Conservation (phyloP, 441 rosid genomes). For the Eruca vesicaria region DNA sequence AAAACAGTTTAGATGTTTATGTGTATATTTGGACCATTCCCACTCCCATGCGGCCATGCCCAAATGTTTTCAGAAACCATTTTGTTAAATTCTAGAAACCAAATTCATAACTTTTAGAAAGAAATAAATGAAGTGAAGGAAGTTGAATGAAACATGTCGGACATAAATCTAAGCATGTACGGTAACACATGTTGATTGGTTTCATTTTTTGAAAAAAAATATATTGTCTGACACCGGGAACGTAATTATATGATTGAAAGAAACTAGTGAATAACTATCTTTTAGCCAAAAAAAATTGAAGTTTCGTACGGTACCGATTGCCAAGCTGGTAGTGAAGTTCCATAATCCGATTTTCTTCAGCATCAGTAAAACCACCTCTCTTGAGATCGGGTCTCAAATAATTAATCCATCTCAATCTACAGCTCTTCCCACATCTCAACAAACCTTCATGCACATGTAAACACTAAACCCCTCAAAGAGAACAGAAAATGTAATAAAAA, state of each 20-base stretch:
- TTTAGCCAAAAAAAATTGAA: neutral
- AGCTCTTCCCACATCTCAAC: constrained; percentile 87
- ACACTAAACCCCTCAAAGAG: neutral
- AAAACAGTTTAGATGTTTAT: too few relatives aligned
- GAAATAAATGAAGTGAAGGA: neutral
- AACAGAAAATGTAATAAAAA: neutral
- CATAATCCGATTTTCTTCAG: too few relatives aligned
- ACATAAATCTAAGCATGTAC: neutral
- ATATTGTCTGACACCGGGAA: neutral
- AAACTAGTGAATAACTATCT: neutral
- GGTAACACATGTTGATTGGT: neutral
- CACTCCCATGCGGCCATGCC: constrained; percentile 13
- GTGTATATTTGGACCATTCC: too few relatives aligned
- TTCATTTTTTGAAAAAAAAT: neutral
- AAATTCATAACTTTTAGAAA: neutral
- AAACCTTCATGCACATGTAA: constrained; percentile 47
- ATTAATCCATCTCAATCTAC: constrained; percentile 91
- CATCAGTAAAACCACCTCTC: constrained; percentile 42
- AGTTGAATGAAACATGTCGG: neutral
- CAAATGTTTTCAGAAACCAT: neutral
- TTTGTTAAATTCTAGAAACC: neutral
- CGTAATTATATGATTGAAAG: neutral
- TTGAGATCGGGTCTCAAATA: constrained; percentile 90
- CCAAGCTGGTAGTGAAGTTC: too few relatives aligned
- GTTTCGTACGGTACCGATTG: too few relatives aligned